Evolutionary conservation across 768 basidiomycete genomes (phyloP), one percentile per base, ranked within the genome.

Genomic region (Plicaturopsis crispa): DNA sequence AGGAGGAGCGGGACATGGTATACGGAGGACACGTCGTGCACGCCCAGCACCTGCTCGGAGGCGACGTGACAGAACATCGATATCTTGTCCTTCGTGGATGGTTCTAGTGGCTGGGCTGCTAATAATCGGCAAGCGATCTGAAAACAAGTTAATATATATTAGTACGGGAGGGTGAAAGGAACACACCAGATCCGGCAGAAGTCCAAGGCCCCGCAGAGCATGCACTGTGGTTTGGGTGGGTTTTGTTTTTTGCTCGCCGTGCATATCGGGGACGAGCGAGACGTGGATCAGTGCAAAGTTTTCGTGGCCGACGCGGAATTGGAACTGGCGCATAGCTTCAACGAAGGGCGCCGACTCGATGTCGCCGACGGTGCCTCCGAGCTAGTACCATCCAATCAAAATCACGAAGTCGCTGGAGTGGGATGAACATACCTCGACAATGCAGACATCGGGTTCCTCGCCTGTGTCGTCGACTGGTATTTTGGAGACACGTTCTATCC

Each of bases 321-420:
- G 94, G 72, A 99, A 99, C 59, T 99, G 94, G n/a, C 94, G 81
- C 85, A 99, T 92, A 1, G 94, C 94, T 60, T 99, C 94, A 33
- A 99, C 72, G 60, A 99, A 99, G 2, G 94, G 94, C 3, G 93
- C 93, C 5, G 91, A 96, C 53, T 99, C 94, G 56, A 99, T 99
- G 53, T 99, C 94, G 32, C 94, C 94, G 12, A 99, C 94, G 0
- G 94, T 99, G 16, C 94, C 94, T 40, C 94, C 94, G 44, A 99
- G 84, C 90, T 93, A 44, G n/a, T 39, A 12, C n/a, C 11, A 14
- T 19, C 12, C 7, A 36, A 24, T 36, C 21, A 21, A 6, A 11
- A 24, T 7, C 21, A 24, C 11, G 8, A 17, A 33, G 12, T 20
- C 30, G 32, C 30, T 23, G 13, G 31, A 40, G 5, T n/a, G 12